Evolutionary conservation across 2,329 filamentous ascomycete genomes (phyloP), one percentile per base, ranked within the genome.

Genomic region (Lasiodiplodia hormozganensis): DNA sequence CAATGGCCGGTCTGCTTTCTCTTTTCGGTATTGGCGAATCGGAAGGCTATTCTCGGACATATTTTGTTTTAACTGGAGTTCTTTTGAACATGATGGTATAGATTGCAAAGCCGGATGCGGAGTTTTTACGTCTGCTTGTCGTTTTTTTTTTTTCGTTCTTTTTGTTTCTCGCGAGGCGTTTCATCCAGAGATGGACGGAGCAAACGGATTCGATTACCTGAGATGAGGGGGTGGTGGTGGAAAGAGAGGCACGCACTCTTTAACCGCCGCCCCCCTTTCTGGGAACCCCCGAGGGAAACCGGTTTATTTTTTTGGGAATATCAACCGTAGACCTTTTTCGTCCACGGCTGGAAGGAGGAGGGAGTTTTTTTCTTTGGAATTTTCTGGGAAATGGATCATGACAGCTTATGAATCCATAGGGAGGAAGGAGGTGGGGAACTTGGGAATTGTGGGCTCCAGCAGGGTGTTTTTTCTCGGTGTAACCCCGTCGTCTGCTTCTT

Each of bases 91-190:
- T 64, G 40, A 23, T 23, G 16, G 36, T 47, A 52, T 64, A 64
- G 60, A 64, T 51, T 64, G 60, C 60, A 64, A 47, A 38, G 31
- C 38, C n/a, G 60, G 34, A 34, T 43, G 60, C 60, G 43, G 58
- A 51, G 60, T 38, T 64, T 31, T 36, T 49, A 18, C 38, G 40
- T 62, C 57, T 18, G 21, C 23, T 10, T 31, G n/a, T 11, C 12
- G n/a, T 34, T 11, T 12, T 43, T 23, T 25, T 52, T 43, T 4
- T 16, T 47, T 10, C 11, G 18, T 43, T 11, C 1, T 28, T 60
- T 47, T 28, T 47, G 10, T 53, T 28, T 28, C 18, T 31, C 28
- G n/a, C 40, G 11, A 23, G 58, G 58, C 60, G 60, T 64, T 64
- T 49, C n/a, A 36, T 25, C 21, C 40, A 47, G 60, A 67, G 65